phyloP scores from a whole-genome alignment of 345 rosid species.

The Linum usitatissimum region DNA sequence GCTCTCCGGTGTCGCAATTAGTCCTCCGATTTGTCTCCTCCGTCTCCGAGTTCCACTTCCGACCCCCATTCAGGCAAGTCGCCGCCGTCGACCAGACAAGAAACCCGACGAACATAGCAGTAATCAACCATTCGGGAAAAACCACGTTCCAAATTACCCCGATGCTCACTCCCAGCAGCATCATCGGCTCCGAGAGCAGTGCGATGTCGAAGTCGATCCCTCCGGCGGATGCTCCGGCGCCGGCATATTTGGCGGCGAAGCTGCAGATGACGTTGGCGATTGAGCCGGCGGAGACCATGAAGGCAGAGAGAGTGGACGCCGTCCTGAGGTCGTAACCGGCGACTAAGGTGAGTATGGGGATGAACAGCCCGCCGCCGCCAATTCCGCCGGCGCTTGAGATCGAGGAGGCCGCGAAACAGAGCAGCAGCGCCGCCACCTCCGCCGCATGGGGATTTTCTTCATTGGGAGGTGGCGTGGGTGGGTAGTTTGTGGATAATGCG shows the following conservation, averaged over 20 bases:
- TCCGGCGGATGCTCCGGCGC: conserved; percentile 31
- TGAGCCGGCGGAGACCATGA: conserved; percentile 92
- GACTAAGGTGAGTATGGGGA: conserved; percentile 59
- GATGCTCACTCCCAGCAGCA: conserved; percentile 77
- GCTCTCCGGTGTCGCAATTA: conserved; percentile 28
- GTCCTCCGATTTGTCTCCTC: conserved; percentile 25
- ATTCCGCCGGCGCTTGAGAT: conserved; percentile 93
- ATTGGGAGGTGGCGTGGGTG: background rate
- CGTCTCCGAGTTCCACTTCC: conserved; percentile 55
- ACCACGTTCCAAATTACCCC: conserved; percentile 70
- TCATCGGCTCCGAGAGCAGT: conserved; percentile 67
- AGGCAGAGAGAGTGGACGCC: conserved; percentile 75
- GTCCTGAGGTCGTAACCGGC: conserved; percentile 69
- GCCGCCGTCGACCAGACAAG: conserved; percentile 69
- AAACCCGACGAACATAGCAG: conserved; percentile 52
- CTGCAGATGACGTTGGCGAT: conserved; percentile 56
- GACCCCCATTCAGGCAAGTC: conserved; percentile 58
- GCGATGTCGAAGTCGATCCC: conserved; percentile 62
- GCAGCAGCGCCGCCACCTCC: conserved; percentile 34
- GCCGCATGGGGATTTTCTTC: background rate
- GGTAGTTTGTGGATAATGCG: background rate
- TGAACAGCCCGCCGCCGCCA: conserved; percentile 82
- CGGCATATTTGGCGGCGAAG: conserved; percentile 29
- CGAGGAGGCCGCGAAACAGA: conserved; percentile 59
- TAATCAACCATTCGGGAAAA: conserved; percentile 84